Conservation (phyloP, 2,329 filamentous ascomycete species). For the Microdochium paspali region DNA sequence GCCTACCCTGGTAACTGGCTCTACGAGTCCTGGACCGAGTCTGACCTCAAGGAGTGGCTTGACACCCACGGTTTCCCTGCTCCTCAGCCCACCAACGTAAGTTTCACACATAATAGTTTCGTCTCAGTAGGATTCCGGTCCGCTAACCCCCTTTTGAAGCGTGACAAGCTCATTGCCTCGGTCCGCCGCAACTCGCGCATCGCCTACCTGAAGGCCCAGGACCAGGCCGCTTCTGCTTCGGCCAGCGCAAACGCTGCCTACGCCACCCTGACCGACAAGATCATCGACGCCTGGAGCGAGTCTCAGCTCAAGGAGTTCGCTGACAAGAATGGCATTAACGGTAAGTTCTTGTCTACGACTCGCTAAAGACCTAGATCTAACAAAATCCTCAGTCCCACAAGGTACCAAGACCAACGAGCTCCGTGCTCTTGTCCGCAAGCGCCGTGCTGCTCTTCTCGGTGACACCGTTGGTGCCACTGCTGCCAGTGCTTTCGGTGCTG, state of each 20-base stretch:
- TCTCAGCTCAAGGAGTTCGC: slow-evolving; percentile 82
- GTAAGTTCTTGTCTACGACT: slow-evolving; percentile 13
- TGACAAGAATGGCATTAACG: slow-evolving; percentile 74
- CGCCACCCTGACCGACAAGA: slow-evolving; percentile 66
- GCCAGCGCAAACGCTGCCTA: slow-evolving; percentile 62
- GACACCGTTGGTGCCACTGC: slow-evolving; percentile 52
- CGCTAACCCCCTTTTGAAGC: slow-evolving; percentile 26
- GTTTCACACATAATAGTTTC: slow-evolving; percentile 3
- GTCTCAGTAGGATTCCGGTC: background rate
- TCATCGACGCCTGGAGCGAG: slow-evolving; percentile 88
- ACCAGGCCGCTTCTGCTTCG: slow-evolving; percentile 48
- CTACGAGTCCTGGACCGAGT: slow-evolving; percentile 84
- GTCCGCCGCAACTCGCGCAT: slow-evolving; percentile 87
- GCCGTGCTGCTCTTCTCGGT: slow-evolving; percentile 63
- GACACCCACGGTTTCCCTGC: slow-evolving; percentile 79
- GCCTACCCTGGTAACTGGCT: slow-evolving; percentile 95
- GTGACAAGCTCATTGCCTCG: slow-evolving; percentile 79
- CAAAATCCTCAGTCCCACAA: slow-evolving; percentile 58
- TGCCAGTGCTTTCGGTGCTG: slow-evolving; percentile 56
- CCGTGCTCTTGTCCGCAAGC: slow-evolving; percentile 79
- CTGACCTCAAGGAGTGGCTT: slow-evolving; percentile 88
- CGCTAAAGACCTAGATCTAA: slow-evolving; percentile 6
- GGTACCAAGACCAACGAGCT: slow-evolving; percentile 87
- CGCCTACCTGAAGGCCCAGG: slow-evolving; percentile 59
- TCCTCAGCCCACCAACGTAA: slow-evolving; percentile 64